Percentiles rank a stretch among this genome's conserved stretches.
These are phyloP conservation scores for Salix caprea DNA, from an alignment of 345 rosid genomes.

Conservation along the genomic window DNA sequence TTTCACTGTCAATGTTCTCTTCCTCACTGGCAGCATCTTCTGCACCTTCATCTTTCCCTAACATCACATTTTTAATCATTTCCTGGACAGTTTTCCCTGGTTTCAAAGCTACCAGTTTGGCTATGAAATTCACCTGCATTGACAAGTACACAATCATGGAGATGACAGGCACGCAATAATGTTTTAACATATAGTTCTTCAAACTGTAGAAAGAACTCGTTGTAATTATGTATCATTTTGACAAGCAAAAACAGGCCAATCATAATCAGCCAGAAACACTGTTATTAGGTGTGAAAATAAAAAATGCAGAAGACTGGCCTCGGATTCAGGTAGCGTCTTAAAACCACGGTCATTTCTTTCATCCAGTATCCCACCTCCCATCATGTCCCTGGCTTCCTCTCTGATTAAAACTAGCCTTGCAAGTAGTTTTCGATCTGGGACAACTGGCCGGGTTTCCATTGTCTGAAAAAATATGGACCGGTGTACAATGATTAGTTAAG, in stretches of 20 bases:
- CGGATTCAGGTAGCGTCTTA: conserved; percentile 82
- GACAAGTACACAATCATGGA: conserved; percentile 1
- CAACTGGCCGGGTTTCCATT: conserved; percentile 80
- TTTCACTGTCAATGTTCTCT: conserved; percentile 28
- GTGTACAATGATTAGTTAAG: neutral
- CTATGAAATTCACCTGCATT: conserved; percentile 79
- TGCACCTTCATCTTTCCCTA: conserved; percentile 90
- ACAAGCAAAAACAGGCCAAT: neutral
- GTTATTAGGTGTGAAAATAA: neutral
- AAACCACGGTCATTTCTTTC: conserved; percentile 96
- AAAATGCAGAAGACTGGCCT: conserved; percentile 38
- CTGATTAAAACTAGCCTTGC: conserved; percentile 86
- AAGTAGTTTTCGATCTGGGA: conserved; percentile 81
- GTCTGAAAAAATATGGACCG: conserved; percentile 39
- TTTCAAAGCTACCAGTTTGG: conserved; percentile 77
- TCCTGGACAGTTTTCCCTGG: conserved; percentile 73
- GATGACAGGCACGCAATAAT: neutral
- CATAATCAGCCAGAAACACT: neutral
- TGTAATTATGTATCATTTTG: neutral
- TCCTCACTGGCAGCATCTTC: conserved; percentile 42
- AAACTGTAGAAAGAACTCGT: neutral
- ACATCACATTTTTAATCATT: conserved; percentile 87
- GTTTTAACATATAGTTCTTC: neutral
- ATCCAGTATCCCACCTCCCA: conserved; percentile 96
- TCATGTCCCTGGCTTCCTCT: conserved; percentile 92